phyloP scores from a whole-genome alignment of 192 early-diverging fungal species.

The Gaertneriomyces sp. region DNA sequence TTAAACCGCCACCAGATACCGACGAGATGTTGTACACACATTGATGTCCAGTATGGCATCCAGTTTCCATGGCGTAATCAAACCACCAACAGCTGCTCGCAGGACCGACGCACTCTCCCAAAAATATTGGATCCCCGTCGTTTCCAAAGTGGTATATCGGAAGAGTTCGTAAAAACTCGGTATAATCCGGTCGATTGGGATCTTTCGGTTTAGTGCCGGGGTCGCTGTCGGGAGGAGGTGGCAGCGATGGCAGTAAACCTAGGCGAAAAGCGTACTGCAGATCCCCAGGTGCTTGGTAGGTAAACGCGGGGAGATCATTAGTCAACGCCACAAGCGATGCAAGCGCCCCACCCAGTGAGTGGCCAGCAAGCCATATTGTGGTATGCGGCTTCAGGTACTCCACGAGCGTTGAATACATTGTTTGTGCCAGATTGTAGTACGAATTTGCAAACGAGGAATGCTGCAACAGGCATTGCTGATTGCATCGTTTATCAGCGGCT shows the following conservation, averaged over 20 bases:
- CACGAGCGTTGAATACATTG: conserved; percentile 63
- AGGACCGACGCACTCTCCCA: conserved; percentile 74
- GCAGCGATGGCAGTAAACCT: conserved; percentile 62
- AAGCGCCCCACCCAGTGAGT: conserved; percentile 56
- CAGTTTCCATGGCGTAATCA: conserved; percentile 73
- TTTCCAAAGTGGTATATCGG: conserved; percentile 92
- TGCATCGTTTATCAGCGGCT: conserved; percentile 23
- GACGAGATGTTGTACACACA: conserved; percentile 25
- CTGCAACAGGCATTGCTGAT: conserved; percentile 28
- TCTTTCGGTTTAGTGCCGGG: conserved; percentile 36
- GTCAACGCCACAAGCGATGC: conserved; percentile 75
- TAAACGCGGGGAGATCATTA: conserved; percentile 76
- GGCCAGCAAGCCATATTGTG: conserved; percentile 77
- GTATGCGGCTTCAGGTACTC: conserved; percentile 62
- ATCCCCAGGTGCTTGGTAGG: conserved; percentile 85
- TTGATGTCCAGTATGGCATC: conserved; percentile 77
- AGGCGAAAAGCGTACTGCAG: conserved; percentile 69
- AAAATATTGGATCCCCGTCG: conserved; percentile 85
- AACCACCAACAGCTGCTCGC: conserved; percentile 65
- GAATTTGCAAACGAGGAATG: conserved; percentile 31
- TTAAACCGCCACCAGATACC: background rate
- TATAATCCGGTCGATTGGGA: conserved; percentile 43
- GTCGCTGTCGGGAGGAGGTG: conserved; percentile 12
- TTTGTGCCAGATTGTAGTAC: conserved; percentile 70
- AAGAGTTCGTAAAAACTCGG: conserved; percentile 45